Conservation (phyloP, 805 yeast genomes). For the Ogataea henricii region DNA sequence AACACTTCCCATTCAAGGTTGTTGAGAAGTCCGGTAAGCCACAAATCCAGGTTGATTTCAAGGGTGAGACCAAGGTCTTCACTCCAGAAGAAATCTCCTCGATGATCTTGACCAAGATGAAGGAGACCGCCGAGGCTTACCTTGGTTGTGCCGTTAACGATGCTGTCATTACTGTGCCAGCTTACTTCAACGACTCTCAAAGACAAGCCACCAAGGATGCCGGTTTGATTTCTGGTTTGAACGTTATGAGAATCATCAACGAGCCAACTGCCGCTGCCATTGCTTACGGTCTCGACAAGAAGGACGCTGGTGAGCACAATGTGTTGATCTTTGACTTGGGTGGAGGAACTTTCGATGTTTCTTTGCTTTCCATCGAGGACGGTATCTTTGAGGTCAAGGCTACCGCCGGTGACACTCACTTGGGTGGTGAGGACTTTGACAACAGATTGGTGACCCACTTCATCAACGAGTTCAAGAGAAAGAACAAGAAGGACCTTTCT, state of each 20-base stretch:
- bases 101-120: conserved; percentile 75
- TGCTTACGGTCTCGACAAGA: conserved; percentile 72
- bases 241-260: conserved; percentile 73
- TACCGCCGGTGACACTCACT: conserved; percentile 81
- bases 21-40: conserved; percentile 85
- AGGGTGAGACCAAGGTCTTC: conserved; percentile 89
- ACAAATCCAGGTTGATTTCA: conserved; percentile 84
- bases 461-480: conserved; percentile 94
- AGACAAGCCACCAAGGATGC: conserved; percentile 84
- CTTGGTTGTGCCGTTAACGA: conserved; percentile 54
- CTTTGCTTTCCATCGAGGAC: conserved; percentile 74
- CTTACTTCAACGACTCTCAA: conserved; percentile 80
- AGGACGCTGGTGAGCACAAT: conserved; percentile 48
- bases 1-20: conserved; percentile 92
- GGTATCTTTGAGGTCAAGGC: conserved; percentile 83
- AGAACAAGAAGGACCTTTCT: conserved; percentile 93
- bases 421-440: conserved; percentile 88
- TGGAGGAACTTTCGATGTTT: conserved; percentile 85
- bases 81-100: conserved; percentile 95
- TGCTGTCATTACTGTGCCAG: conserved; percentile 85
- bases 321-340: conserved; percentile 74
- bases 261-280: conserved; percentile 88
- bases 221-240: conserved; percentile 73
- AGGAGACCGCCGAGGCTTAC: conserved; percentile 61
- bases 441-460: conserved; percentile 83